These are phyloP conservation scores for Serendipita vermifera DNA, from an alignment of 768 basidiomycete species.

Conservation along the genomic window DNA sequence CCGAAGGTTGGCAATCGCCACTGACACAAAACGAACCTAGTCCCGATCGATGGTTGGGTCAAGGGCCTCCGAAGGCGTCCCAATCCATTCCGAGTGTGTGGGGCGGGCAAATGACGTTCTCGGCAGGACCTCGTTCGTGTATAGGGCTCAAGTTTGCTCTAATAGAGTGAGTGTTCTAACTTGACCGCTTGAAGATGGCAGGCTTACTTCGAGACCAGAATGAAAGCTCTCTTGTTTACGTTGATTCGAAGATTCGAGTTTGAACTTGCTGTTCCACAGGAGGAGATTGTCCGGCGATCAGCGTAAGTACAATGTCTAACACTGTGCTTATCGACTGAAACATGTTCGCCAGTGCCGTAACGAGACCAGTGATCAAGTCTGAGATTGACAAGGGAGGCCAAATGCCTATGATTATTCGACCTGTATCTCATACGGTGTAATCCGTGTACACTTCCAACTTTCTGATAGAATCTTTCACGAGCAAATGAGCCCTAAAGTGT, in stretches of 20 bases:
- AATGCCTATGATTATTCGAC: not conserved
- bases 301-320: not conserved
- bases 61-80: slow-evolving; percentile 4
- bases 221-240: slow-evolving; percentile 4
- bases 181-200: not conserved
- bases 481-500: too few relatives aligned
- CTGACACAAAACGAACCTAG: too few relatives aligned
- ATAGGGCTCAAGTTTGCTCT: not conserved
- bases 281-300: not conserved
- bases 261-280: not conserved
- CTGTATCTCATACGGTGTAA: too few relatives aligned
- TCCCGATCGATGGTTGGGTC: slow-evolving; percentile 24
- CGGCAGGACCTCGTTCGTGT: not conserved
- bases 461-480: too few relatives aligned
- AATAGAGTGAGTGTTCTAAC: not conserved
- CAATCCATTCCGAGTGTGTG: slow-evolving; percentile 9
- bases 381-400: not conserved
- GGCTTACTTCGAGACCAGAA: not conserved
- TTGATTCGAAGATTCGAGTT: slow-evolving; percentile 6
- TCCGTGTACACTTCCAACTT: too few relatives aligned
- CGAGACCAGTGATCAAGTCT: not conserved
- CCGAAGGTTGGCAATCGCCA: not conserved
- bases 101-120: not conserved
- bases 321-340: not conserved
- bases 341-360: not conserved